Percentiles rank a stretch among this genome's conserved stretches.
Evolutionary conservation across 805 yeast genomes (phyloP).

Genomic region (Schwanniomyces polymorphus): DNA sequence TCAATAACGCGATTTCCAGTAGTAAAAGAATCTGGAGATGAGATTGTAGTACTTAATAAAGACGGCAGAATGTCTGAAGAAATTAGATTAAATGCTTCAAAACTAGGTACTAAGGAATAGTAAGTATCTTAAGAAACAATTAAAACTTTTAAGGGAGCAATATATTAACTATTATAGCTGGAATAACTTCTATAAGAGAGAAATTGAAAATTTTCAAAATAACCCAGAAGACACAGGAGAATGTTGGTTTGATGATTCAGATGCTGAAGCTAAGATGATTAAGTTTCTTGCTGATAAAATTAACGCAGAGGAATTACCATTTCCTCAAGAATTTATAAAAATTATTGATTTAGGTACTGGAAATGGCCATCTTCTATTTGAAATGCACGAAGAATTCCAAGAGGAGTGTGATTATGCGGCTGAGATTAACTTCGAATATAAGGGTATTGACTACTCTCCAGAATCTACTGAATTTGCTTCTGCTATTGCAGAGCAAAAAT

Average conservation of each 20-base stretch:
- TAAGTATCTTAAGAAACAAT: conserved; percentile 25
- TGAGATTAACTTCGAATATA: conserved; percentile 14
- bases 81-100: conserved; percentile 66
- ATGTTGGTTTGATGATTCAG: conserved; percentile 95
- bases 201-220: conserved; percentile 65
- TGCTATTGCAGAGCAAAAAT: conserved; percentile 47
- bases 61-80: conserved; percentile 14
- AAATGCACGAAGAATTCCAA: conserved; percentile 63
- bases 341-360: conserved; percentile 93
- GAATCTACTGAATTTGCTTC: conserved; percentile 77
- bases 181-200: conserved; percentile 83
- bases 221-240: conserved; percentile 91
- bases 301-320: conserved; percentile 25
- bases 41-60: neutral
- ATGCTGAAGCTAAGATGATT: conserved; percentile 85
- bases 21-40: neutral
- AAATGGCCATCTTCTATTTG: conserved; percentile 85
- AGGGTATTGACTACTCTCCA: conserved; percentile 85
- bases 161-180: conserved; percentile 48
- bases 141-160: neutral
- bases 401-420: conserved; percentile 47
- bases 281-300: conserved; percentile 60
- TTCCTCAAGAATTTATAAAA: conserved; percentile 23
- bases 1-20: neutral
- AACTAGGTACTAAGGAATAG: conserved; percentile 84